Conservation (phyloP, 2,329 filamentous ascomycete species). For the Chaetoscypha palmicola region DNA sequence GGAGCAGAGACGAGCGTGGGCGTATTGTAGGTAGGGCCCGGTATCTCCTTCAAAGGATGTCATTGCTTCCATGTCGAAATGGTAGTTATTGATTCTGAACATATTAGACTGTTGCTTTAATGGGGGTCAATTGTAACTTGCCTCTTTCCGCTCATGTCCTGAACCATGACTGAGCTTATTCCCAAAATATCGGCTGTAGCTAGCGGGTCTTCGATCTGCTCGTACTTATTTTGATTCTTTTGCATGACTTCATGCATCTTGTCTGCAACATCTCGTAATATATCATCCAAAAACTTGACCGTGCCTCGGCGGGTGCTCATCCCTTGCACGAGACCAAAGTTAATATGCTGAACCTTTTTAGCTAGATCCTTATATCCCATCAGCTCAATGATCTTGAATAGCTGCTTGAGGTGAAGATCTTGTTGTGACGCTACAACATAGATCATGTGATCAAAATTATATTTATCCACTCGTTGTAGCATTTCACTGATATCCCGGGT, state of each 20-base stretch:
- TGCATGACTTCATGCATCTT: slow-evolving; percentile 98
- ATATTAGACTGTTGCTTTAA: slow-evolving; percentile 3
- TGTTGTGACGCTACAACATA: slow-evolving; percentile 70
- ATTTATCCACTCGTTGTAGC: slow-evolving; percentile 55
- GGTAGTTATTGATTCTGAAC: slow-evolving; percentile 54
- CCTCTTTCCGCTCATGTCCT: slow-evolving; percentile 96
- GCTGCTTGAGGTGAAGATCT: slow-evolving; percentile 64
- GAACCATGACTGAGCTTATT: slow-evolving; percentile 94
- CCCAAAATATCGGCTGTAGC: slow-evolving; percentile 80
- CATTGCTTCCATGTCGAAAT: slow-evolving; percentile 76
- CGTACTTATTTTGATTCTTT: slow-evolving; percentile 84
- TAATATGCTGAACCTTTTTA: slow-evolving; percentile 64
- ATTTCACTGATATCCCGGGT: slow-evolving; percentile 73
- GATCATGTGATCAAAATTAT: slow-evolving; percentile 71
- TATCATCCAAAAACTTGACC: slow-evolving; percentile 66
- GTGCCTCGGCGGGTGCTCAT: slow-evolving; percentile 68
- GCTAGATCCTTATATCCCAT: slow-evolving; percentile 63
- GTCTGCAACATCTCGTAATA: slow-evolving; percentile 72
- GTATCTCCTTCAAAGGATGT: slow-evolving; percentile 80
- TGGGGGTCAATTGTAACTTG: slow-evolving; percentile 32
- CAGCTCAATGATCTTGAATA: slow-evolving; percentile 71
- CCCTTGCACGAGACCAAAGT: slow-evolving; percentile 65
- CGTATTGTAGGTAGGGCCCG: slow-evolving; percentile 79
- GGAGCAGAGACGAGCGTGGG: slow-evolving; percentile 64
- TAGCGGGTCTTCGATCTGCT: slow-evolving; percentile 77